These are phyloP conservation scores for Aspergillus sp. DNA, from an alignment of 2,329 filamentous ascomycete genomes.

Conservation along the genomic window DNA sequence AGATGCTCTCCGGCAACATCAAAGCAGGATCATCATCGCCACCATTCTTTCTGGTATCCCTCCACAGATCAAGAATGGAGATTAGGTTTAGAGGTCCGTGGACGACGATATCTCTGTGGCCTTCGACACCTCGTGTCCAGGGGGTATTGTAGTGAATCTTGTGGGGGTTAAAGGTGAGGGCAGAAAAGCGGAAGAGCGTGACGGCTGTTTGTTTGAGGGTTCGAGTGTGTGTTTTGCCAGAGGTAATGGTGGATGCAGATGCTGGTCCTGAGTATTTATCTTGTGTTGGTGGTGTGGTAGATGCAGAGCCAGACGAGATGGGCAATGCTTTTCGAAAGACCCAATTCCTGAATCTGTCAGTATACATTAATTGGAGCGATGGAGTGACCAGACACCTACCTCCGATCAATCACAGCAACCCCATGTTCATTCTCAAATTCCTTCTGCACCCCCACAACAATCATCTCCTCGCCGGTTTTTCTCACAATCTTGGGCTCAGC, in stretches of 20 bases:
- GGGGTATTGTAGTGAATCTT: constrained; percentile 42
- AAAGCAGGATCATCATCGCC: constrained; percentile 13
- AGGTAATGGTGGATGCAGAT: constrained; percentile 14
- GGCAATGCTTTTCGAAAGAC: constrained; percentile 39
- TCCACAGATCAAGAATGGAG: constrained; percentile 40
- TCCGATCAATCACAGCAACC: constrained; percentile 50
- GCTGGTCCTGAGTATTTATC: constrained; percentile 7
- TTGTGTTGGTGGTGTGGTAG: constrained; percentile 2
- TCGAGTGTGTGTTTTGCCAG: constrained; percentile 23
- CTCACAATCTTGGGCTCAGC: constrained; percentile 53
- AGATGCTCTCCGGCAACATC: constrained; percentile 38
- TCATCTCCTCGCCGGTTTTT: constrained; percentile 55
- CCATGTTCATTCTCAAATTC: constrained; percentile 50
- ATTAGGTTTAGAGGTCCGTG: constrained; percentile 42
- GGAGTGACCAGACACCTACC: constrained; percentile 33
- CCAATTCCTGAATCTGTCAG: constrained; percentile 33
- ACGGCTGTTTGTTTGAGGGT: constrained; percentile 33
- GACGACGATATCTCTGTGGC: constrained; percentile 39
- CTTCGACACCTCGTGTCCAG: constrained; percentile 40
- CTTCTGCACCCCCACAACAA: constrained; percentile 62
- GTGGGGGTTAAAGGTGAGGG: constrained; percentile 41
- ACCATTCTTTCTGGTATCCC: constrained; percentile 27
- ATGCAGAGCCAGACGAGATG: constrained; percentile 5
- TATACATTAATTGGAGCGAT: not conserved
- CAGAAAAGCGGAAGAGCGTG: constrained; percentile 41